Evolutionary conservation across 2,329 filamentous ascomycete species (phyloP).

Genomic region (Fonsecaea multimorphosa): DNA sequence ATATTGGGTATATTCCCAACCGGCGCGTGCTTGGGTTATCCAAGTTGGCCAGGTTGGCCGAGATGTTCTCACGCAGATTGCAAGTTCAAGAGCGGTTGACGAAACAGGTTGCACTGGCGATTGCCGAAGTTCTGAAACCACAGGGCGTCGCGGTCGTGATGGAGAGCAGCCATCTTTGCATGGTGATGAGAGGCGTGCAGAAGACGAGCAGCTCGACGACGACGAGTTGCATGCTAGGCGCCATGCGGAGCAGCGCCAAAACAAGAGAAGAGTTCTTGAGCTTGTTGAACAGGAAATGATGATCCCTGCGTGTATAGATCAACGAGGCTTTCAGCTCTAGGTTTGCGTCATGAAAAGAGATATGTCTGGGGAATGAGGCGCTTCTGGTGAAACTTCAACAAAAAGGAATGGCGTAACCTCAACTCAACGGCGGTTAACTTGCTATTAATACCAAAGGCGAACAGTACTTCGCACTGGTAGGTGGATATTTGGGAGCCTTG

Average conservation of each 20-base stretch:
- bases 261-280: conserved; percentile 95
- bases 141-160: conserved; percentile 97
- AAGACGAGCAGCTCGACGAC: conserved; percentile 87
- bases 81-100: conserved; percentile 97
- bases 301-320: not conserved
- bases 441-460: not conserved
- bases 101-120: conserved; percentile 91
- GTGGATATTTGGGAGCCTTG: not conserved
- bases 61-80: conserved; percentile 92
- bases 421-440: conserved; percentile 3
- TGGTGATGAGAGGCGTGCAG: conserved; percentile 98
- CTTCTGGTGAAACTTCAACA: not conserved
- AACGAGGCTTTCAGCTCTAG: not conserved
- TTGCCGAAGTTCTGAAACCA: conserved; percentile 90
- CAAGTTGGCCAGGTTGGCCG: conserved; percentile 92
- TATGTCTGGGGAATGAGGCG: not conserved
- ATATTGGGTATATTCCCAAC: conserved; percentile 96
- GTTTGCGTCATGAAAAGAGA: not conserved
- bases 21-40: conserved; percentile 92
- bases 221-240: conserved; percentile 96
- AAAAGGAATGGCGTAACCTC: conserved; percentile 1
- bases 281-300: conserved; percentile 62
- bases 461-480: not conserved
- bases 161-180: conserved; percentile 95
- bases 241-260: conserved; percentile 90